phyloP scores from a whole-genome alignment of 2,329 filamentous ascomycete genomes.

The Claviceps sp. region DNA sequence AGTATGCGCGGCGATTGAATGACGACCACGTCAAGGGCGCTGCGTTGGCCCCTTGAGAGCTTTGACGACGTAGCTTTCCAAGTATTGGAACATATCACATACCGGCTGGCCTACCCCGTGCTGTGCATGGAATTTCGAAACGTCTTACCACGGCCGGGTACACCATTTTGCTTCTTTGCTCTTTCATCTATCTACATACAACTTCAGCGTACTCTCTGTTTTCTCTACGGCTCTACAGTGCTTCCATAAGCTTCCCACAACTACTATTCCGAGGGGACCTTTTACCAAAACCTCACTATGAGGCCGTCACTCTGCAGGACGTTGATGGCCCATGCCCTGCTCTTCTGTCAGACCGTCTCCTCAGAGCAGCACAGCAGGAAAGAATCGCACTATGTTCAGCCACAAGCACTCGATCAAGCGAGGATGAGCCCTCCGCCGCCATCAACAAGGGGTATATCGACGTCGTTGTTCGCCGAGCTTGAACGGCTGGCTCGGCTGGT shows the following conservation, averaged over 20 bases:
- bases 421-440: not conserved
- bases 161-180: too few relatives aligned
- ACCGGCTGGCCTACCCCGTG: too few relatives aligned
- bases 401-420: not conserved
- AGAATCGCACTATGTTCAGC: not conserved
- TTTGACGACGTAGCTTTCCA: too few relatives aligned
- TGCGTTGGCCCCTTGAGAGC: too few relatives aligned
- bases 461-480: slow-evolving; percentile 60
- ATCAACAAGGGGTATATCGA: slow-evolving; percentile 31
- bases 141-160: too few relatives aligned
- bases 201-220: too few relatives aligned
- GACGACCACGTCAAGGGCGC: too few relatives aligned
- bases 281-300: not conserved
- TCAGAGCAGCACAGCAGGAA: not conserved
- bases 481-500: slow-evolving; percentile 84
- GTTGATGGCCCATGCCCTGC: not conserved
- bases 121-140: too few relatives aligned
- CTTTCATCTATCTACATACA: too few relatives aligned
- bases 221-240: too few relatives aligned
- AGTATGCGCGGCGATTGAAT: too few relatives aligned
- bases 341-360: not conserved
- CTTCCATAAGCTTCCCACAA: not conserved
- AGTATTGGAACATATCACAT: too few relatives aligned
- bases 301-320: not conserved
- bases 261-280: not conserved